Conservation (phyloP, 345 rosid genomes). For the Acer saccharum region DNA sequence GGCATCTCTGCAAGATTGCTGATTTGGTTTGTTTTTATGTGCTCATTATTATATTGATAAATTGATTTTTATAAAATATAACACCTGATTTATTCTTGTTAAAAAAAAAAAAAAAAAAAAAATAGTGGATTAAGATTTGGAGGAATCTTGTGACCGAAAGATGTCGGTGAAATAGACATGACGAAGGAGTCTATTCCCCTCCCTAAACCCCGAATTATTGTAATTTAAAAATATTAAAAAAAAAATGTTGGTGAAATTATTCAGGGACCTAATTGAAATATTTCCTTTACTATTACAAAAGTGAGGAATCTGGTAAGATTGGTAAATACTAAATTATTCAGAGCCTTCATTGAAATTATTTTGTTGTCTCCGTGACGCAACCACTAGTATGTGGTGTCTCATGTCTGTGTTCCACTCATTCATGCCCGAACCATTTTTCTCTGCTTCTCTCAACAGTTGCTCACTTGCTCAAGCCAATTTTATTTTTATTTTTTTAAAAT, state of each 20-base stretch:
- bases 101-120: no score
- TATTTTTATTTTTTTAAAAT: background rate
- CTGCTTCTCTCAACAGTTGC: background rate
- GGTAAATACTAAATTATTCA: slow-evolving; percentile 8
- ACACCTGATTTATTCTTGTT: no score
- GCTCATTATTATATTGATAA: background rate
- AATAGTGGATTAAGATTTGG: background rate
- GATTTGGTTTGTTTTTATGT: no score
- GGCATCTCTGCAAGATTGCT: no score
- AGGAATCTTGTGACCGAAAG: background rate
- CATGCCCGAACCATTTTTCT: background rate
- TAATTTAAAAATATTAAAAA: no score
- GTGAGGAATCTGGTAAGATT: background rate
- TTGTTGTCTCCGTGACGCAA: background rate
- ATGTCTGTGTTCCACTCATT: slow-evolving; percentile 2
- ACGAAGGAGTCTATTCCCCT: no score
- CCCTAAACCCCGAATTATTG: no score
- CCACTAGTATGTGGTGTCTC: background rate
- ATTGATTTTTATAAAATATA: no score
- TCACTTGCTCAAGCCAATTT: background rate
- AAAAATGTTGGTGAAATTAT: background rate
- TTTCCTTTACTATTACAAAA: background rate
- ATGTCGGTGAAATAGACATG: no score
- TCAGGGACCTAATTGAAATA: background rate
- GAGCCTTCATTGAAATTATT: slow-evolving; percentile 7